phyloP scores from a whole-genome alignment of 78 protist genomes.

The Pigoraptor vietnamica region DNA sequence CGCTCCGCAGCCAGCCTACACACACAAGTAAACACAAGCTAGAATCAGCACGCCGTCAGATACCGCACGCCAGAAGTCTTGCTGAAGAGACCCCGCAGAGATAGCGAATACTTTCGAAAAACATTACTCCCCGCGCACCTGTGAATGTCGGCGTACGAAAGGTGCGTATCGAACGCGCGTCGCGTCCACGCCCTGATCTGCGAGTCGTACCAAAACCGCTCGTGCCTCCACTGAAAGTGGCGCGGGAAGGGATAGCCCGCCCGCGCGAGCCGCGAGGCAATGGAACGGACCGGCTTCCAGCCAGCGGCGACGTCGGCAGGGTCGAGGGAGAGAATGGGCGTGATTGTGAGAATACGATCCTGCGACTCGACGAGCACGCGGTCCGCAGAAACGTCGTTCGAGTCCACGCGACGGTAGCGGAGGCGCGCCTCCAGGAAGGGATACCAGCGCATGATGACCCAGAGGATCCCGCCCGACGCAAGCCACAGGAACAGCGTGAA shows the following conservation, averaged over 20 bases:
- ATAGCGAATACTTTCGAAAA: too few relatives aligned
- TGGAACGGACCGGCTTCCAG: not conserved
- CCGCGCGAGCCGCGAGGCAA: not conserved
- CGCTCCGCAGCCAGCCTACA: not conserved
- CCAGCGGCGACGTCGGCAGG: not conserved
- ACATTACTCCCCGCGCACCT: too few relatives aligned
- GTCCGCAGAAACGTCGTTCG: not conserved
- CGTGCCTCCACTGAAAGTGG: not conserved
- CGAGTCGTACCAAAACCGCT: not conserved
- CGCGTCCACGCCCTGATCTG: not conserved
- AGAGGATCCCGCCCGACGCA: not conserved
- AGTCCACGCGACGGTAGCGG: not conserved
- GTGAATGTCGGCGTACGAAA: not conserved
- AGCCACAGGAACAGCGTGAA: not conserved
- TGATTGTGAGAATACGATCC: not conserved
- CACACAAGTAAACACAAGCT: not conserved
- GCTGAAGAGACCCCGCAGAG: too few relatives aligned
- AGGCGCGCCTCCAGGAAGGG: not conserved
- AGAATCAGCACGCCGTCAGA: not conserved
- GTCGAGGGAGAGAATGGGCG: not conserved
- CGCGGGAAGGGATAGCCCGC: not conserved
- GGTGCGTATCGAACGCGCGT: not conserved
- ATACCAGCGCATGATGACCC: not conserved
- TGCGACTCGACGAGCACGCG: not conserved
- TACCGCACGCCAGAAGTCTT: too few relatives aligned